Conservation (phyloP, 495 filamentous ascomycete genomes). For the Hypoxylon cercidicola region DNA sequence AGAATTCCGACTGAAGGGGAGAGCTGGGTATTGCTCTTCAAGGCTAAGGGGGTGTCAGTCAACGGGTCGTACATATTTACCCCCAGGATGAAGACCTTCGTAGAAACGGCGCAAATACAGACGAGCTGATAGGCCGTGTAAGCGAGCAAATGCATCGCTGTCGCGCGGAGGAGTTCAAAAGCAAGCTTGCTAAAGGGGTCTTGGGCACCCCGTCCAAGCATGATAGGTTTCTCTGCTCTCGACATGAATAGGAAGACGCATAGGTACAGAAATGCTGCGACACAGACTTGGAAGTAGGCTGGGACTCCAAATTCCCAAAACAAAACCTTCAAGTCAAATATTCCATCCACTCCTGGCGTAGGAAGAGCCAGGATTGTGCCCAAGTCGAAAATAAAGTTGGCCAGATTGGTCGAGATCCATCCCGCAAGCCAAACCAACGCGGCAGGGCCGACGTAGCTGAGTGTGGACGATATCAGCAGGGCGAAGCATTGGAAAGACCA, state of each 20-base stretch:
- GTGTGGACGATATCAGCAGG: neutral
- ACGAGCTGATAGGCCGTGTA: slow-evolving; percentile 41
- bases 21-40: neutral
- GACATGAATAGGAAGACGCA: slow-evolving; percentile 35
- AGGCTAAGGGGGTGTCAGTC: neutral
- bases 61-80: neutral
- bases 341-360: slow-evolving; percentile 11
- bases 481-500: slow-evolving; percentile 15
- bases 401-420: slow-evolving; percentile 4
- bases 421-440: neutral
- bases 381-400: slow-evolving; percentile 7
- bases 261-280: slow-evolving; percentile 30
- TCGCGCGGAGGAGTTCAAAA: slow-evolving; percentile 37
- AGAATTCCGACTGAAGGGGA: slow-evolving; percentile 12
- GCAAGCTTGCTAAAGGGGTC: slow-evolving; percentile 26
- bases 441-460: neutral
- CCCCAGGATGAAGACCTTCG: neutral
- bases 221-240: slow-evolving; percentile 22
- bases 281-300: slow-evolving; percentile 21
- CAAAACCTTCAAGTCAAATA: neutral
- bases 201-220: neutral
- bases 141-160: slow-evolving; percentile 36
- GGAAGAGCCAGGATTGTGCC: slow-evolving; percentile 10
- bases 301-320: slow-evolving; percentile 34
- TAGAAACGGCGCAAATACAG: slow-evolving; percentile 3